phyloP scores from a whole-genome alignment of 441 rosid genomes.

The Rhodomyrtus psidioides region DNA sequence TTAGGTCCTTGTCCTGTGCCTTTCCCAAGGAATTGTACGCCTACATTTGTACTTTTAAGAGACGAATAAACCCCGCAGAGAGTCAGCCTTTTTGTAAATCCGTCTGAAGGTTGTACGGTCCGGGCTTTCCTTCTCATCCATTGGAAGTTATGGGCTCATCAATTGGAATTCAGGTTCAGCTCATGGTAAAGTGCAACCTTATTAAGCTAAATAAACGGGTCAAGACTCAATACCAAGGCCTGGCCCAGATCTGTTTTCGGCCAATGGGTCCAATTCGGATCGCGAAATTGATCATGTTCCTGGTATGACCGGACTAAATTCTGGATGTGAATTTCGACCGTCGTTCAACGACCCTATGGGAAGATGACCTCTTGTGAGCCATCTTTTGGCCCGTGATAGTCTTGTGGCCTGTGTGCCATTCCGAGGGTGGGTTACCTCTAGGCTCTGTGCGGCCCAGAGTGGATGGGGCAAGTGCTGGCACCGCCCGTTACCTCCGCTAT shows the following conservation, averaged over 20 bases:
- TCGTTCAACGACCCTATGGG: neutral
- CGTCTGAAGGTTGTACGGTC: neutral
- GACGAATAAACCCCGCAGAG: neutral
- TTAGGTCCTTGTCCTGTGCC: neutral
- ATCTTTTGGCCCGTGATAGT: neutral
- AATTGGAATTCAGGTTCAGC: neutral
- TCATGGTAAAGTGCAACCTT: neutral
- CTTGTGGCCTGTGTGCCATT: neutral
- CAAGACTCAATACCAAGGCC: neutral
- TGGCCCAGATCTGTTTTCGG: neutral
- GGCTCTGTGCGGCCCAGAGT: too few species aligned
- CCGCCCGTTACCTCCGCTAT: too few species aligned
- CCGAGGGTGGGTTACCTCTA: neutral
- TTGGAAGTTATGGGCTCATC: neutral
- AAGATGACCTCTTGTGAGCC: neutral
- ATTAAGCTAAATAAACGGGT: neutral
- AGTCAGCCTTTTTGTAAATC: neutral
- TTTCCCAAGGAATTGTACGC: neutral
- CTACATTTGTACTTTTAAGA: neutral
- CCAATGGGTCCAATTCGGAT: neutral
- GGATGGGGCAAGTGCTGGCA: too few species aligned
- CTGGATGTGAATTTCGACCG: neutral
- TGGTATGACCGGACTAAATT: neutral
- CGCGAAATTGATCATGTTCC: neutral
- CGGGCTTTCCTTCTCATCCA: neutral